Evolutionary conservation across 495 filamentous ascomycete species (phyloP), one percentile per base, ranked within the genome.

Genomic region (Hypoxylon trugodes): DNA sequence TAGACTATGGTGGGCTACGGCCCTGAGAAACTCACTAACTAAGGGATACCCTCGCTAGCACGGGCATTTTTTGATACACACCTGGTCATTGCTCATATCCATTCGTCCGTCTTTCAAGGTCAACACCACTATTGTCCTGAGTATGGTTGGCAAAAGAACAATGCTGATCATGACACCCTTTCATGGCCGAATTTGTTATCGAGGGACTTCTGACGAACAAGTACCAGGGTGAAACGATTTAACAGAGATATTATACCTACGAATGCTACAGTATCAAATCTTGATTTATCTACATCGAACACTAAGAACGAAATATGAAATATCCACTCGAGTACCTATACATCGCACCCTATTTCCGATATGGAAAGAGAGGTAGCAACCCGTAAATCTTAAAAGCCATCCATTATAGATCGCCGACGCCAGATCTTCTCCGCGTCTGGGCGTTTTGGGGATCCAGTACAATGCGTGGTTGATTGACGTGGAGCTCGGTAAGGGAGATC

Each of bases 391-490:
- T 54, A 46, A 41, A 59, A 38, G 49, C 32, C 26, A 50, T 21
- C 45, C 55, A 45, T 33, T 24, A 48, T 48, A 48, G 52, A 66
- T 66, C 63, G 55, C 57, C 63, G 51, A 53, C 57, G 45, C 63
- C 40, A 66, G 63, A 61, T 60, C 50, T 61, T 8, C 63, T 66
- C 50, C 45, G 63, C 63, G 50, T 59, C 56, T 66, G 26, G 43
- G 51, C 56, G 40, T 24, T 60, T n/a, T 61, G 51, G 38, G 43
- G 37, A 52, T 46, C 24, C n/a, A n/a, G n/a, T n/a, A n/a, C n/a
- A n/a, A 56, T 51, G 45, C 45, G 49, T 32, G 28, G 46, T 38
- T 61, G 63, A 45, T 45, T 66, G 63, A 59, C 54, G 61, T 65
- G 61, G 61, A 58, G 46, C 51, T 57, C 38, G 51, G 50, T 57